These are phyloP conservation scores for Drechslera avenae DNA, from an alignment of 2,329 filamentous ascomycete genomes.

Conservation along the genomic window DNA sequence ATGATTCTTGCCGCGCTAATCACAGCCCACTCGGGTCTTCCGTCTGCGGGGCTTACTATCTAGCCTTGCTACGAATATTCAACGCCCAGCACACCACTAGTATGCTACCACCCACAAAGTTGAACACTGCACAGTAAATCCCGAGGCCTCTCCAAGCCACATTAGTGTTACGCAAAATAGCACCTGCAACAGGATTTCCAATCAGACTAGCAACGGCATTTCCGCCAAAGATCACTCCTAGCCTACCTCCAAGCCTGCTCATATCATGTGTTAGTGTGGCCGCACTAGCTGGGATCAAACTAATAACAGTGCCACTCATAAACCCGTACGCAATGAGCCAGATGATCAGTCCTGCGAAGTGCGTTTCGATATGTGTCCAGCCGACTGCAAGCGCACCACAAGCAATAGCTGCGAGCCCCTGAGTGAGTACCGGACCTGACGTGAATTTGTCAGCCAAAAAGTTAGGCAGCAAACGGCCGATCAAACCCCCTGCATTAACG, in stretches of 20 bases:
- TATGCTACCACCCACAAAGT: slow-evolving; percentile 12
- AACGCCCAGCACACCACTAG: slow-evolving; percentile 11
- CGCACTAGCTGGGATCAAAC: slow-evolving; percentile 23
- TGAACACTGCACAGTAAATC: slow-evolving; percentile 15
- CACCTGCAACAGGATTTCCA: slow-evolving; percentile 30
- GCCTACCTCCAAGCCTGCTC: slow-evolving; percentile 26
- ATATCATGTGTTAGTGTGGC: slow-evolving; percentile 24
- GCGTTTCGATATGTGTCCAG: slow-evolving; percentile 16
- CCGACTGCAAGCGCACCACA: slow-evolving; percentile 55
- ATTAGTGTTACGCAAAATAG: slow-evolving; percentile 14
- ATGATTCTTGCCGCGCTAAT: neutral
- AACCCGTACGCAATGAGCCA: slow-evolving; percentile 26
- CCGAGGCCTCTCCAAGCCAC: slow-evolving; percentile 14
- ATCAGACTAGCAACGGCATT: slow-evolving; percentile 30
- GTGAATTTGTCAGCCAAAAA: slow-evolving; percentile 56
- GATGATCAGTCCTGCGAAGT: slow-evolving; percentile 18
- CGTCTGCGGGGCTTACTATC: neutral
- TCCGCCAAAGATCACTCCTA: slow-evolving; percentile 30
- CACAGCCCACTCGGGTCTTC: neutral
- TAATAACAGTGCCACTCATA: slow-evolving; percentile 21
- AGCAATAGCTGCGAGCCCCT: slow-evolving; percentile 50
- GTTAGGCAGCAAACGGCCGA: slow-evolving; percentile 56
- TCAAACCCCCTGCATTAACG: slow-evolving; percentile 19
- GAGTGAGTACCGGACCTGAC: slow-evolving; percentile 57
- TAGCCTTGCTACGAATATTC: neutral